Percentiles rank a stretch among this genome's conserved stretches.
Conservation (phyloP, 257 asterid species). For the Solanum boliviense region DNA sequence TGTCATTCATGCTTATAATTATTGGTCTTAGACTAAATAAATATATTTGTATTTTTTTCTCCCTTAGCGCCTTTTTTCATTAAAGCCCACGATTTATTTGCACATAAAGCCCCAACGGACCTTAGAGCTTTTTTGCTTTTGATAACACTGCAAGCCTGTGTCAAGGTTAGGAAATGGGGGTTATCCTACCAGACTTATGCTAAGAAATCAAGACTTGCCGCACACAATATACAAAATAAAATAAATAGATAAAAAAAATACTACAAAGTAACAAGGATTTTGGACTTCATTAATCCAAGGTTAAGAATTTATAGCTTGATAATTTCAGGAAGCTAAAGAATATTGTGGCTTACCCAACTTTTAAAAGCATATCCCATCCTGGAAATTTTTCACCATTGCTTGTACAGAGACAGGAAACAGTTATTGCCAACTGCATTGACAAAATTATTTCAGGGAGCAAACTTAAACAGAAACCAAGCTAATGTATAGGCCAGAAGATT, state of each 20-base stretch:
- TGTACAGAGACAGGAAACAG: constrained; percentile 70
- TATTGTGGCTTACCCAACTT: constrained; percentile 63
- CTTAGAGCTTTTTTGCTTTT: background rate
- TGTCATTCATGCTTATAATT: background rate
- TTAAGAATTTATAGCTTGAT: background rate
- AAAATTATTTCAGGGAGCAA: constrained; percentile 4
- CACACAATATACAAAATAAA: background rate
- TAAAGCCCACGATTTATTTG: background rate
- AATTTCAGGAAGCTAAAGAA: background rate
- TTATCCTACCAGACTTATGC: background rate
- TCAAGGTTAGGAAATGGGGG: background rate
- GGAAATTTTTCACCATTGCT: constrained; percentile 73
- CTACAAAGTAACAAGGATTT: background rate
- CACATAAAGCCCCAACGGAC: background rate
- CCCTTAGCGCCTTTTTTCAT: background rate
- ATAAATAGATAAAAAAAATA: too few relatives aligned
- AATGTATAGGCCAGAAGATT: background rate
- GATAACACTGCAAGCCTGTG: background rate
- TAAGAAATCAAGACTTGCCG: background rate
- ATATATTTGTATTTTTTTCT: background rate
- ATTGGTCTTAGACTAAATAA: background rate
- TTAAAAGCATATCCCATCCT: constrained; percentile 75
- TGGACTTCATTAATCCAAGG: background rate
- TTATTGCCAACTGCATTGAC: constrained; percentile 48
- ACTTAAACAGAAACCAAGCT: background rate